These are phyloP conservation scores for Suillus subalutaceus DNA, from an alignment of 768 basidiomycete species.

Conservation along the genomic window DNA sequence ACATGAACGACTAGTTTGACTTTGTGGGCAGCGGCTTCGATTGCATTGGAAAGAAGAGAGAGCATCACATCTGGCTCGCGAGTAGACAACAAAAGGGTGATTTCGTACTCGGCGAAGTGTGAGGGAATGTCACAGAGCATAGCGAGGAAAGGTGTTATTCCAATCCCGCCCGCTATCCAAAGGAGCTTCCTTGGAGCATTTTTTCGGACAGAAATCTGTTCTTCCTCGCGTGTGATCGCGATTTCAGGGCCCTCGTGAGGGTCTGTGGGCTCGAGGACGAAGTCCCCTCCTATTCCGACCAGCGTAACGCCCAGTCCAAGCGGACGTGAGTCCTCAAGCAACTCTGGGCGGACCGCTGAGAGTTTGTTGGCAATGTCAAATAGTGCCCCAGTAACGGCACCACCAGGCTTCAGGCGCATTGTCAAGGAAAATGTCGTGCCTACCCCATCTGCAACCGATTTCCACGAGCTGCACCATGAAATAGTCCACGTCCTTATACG, in stretches of 20 bases:
- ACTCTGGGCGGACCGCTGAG: conserved; percentile 40
- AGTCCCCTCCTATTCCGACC: conserved; percentile 57
- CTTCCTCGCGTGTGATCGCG: background rate
- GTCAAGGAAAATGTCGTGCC: conserved; percentile 45
- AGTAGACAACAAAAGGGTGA: conserved; percentile 52
- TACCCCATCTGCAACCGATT: background rate
- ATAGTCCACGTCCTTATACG: conserved; percentile 69
- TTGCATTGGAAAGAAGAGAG: conserved; percentile 32
- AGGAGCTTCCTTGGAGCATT: conserved; percentile 34
- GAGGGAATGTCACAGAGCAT: conserved; percentile 41
- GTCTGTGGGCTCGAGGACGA: conserved; percentile 34
- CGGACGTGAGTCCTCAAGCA: conserved; percentile 41
- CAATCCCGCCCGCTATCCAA: conserved; percentile 68
- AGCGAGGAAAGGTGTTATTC: conserved; percentile 65
- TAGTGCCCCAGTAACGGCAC: conserved; percentile 54
- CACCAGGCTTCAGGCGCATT: conserved; percentile 58
- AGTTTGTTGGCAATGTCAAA: conserved; percentile 52
- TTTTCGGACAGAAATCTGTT: background rate
- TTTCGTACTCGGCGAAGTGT: conserved; percentile 30
- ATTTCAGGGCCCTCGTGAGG: conserved; percentile 1
- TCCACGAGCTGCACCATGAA: conserved; percentile 36
- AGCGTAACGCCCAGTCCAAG: conserved; percentile 46
- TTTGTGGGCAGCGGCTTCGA: background rate
- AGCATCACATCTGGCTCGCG: conserved; percentile 56
- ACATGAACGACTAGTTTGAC: conserved; percentile 40